Conservation (phyloP, 2,329 filamentous ascomycete species). For the Trichoderma atrobrunneum region DNA sequence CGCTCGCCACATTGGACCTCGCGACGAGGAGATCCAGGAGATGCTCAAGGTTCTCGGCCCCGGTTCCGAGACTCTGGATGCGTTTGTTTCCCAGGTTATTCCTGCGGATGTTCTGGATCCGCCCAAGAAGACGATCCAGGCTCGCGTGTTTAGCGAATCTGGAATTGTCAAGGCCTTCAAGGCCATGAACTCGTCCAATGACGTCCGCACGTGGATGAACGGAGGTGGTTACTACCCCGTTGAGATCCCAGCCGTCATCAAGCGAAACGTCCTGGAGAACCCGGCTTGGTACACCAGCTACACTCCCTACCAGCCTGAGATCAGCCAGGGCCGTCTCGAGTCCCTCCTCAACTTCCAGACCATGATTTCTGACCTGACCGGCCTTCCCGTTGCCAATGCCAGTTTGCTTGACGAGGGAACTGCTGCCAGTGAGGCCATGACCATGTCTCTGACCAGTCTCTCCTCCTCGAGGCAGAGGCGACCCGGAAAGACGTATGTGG, state of each 20-base stretch:
- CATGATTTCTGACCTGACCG: conserved; percentile 83
- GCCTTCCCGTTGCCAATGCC: conserved; percentile 82
- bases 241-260: conserved; percentile 84
- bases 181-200: conserved; percentile 39
- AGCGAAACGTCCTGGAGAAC: conserved; percentile 87
- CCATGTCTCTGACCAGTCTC: conserved; percentile 77
- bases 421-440: conserved; percentile 94
- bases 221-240: conserved; percentile 87
- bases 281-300: conserved; percentile 98
- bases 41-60: conserved; percentile 83
- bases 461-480: conserved; percentile 69
- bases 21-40: conserved; percentile 62
- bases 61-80: conserved; percentile 69
- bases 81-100: conserved; percentile 81
- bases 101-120: conserved; percentile 67
- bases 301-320: conserved; percentile 95
- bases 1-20: conserved; percentile 83
- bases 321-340: conserved; percentile 90
- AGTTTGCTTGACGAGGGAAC: conserved; percentile 89
- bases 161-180: conserved; percentile 31
- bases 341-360: conserved; percentile 96
- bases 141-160: conserved; percentile 52
- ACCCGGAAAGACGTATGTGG: conserved; percentile 75
- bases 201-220: conserved; percentile 64
- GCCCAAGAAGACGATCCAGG: conserved; percentile 36